Base-by-base conservation (phyloP, 495 filamentous ascomycete species). In the Mycothermus thermophilus region DNA sequence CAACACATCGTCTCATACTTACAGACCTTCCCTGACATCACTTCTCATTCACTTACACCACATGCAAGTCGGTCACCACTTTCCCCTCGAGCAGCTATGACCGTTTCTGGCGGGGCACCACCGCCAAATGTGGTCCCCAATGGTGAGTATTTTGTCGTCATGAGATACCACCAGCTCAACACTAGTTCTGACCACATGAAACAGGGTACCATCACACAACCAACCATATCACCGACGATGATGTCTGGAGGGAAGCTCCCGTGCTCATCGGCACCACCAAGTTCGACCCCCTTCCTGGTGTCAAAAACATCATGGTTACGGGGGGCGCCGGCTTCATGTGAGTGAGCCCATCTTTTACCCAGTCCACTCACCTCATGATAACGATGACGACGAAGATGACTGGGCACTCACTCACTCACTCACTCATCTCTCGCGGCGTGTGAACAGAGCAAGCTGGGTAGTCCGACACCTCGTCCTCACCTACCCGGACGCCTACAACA, bases 291-390 rank as follows among this genome's bases (percentile, higher is more conserved):
- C 50, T 71, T 3, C 54, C 64, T 19, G 71, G 75, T 53, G 67
- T 75, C 17, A 75, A 70, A 52, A 80, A 80, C 44, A 80, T 82
- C 35, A 72, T 82, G 65, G 67, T 82, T 25, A 80, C 77, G 3
- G 77, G 77, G 33, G 77, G 77, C 17, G 77, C 75, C 28, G 77
- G 77, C 35, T 82, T 82, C 58, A 80, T 81, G 74, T 80, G 57
- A 40, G 66, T 47, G 34, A 23, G 19, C 16, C 13, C n/a, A 4
- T n/a, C n/a, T n/a, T n/a, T n/a, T n/a, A n/a, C n/a, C n/a, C n/a
- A n/a, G n/a, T n/a, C n/a, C n/a, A n/a, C n/a, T n/a, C n/a, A n/a
- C n/a, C n/a, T n/a, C n/a, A n/a, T n/a, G n/a, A n/a, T n/a, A n/a
- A n/a, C n/a, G n/a, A n/a, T n/a, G n/a, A n/a, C n/a, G n/a, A n/a